Evolutionary conservation across 148 eudicot species (phyloP), one percentile per base, ranked within the genome.

Genomic region (Rhododendron henanense): DNA sequence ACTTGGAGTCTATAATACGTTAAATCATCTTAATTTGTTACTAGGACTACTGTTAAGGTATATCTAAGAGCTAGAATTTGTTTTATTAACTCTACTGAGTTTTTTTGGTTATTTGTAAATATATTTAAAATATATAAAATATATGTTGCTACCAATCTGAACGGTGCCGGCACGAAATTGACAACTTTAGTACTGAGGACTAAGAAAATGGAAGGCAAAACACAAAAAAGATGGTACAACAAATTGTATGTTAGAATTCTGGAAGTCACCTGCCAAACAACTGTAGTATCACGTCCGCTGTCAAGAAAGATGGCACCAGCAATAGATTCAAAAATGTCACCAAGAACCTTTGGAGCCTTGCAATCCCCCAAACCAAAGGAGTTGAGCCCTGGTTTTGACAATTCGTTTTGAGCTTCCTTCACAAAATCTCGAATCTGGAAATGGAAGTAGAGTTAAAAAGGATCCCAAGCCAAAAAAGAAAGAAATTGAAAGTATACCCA

Each of bases 291-390:
- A 86, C 89, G 93, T 81, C 94, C 93, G 61, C 90, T 87, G 82
- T 97, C 99, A 81, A 97, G 95, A 83, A 97, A 97, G 89, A 97
- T 91, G 55, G 98, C 95, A 63, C 99, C 98, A 86, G 98, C 99
- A 85, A 97, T 95, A 69, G 99, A 97, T 90, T 97, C 99, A 78
- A 97, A 88, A 87, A 95, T 97, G 86, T 97, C 99, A 45, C 99
- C 99, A 44, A 97, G 98, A 86, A 97, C 99, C 90, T 97, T 97
- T 61, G 99, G 98, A 77, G 99, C 99, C 93, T 95, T 97, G 93
- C 98, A 95, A 87, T 97, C 99, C 87, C 99, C 98, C 85, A 95
- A 91, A 47, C 99, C 99, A 89, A 95, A 97, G 57, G 98, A 97
- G 81, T 97, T 97, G 79, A 93, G 92, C 13, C 95, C 94, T 19